Conservation (phyloP, 1,284 basidiomycete genomes). For the Cerioporus squamosus region DNA sequence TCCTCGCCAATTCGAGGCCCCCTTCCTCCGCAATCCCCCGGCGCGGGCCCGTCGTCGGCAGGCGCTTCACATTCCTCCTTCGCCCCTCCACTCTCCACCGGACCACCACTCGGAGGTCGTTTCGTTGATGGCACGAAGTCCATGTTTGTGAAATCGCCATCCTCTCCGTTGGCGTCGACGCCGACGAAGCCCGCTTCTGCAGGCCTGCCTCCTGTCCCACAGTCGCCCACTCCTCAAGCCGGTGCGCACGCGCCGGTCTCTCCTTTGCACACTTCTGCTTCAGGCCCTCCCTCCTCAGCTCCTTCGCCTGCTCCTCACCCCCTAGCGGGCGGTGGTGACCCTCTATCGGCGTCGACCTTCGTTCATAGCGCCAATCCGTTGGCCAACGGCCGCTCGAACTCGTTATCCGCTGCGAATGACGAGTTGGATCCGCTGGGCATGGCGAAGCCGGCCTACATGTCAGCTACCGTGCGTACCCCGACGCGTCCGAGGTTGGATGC, state of each 20-base stretch:
- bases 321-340: slow-evolving; percentile 22
- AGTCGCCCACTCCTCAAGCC: slow-evolving; percentile 19
- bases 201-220: slow-evolving; percentile 14
- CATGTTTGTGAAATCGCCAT: slow-evolving; percentile 64
- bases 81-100: slow-evolving; percentile 36
- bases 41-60: slow-evolving; percentile 51
- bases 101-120: slow-evolving; percentile 63
- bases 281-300: slow-evolving; percentile 10
- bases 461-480: slow-evolving; percentile 69
- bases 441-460: slow-evolving; percentile 60
- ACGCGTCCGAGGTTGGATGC: slow-evolving; percentile 74
- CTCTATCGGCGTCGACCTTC: slow-evolving; percentile 24
- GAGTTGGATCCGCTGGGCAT: slow-evolving; percentile 68
- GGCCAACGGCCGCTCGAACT: slow-evolving; percentile 26
- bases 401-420: slow-evolving; percentile 29
- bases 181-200: slow-evolving; percentile 6
- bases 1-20: slow-evolving; percentile 23
- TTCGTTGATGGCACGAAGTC: slow-evolving; percentile 76
- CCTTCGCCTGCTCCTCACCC: slow-evolving; percentile 23
- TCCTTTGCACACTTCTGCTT: slow-evolving; percentile 26
- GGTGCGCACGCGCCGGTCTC: slow-evolving; percentile 23
- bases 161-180: slow-evolving; percentile 39
- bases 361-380: slow-evolving; percentile 10
- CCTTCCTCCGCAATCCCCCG: slow-evolving; percentile 51
- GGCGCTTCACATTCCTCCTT: slow-evolving; percentile 23